Conservation (phyloP, 352 stramenopile species). For the Blastocystis sp. region DNA sequence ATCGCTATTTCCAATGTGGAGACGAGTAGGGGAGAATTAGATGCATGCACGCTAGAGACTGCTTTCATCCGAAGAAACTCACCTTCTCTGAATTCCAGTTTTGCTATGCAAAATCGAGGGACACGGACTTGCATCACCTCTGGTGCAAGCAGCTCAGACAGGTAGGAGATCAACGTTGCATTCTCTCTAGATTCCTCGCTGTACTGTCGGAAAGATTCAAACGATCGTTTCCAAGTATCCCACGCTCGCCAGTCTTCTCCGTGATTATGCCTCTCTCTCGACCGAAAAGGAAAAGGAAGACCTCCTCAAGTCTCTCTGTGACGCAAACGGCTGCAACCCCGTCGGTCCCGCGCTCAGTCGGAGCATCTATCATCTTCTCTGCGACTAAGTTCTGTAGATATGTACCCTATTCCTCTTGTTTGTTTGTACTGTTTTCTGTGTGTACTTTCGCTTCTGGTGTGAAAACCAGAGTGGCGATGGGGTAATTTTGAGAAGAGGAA, state of each 20-base stretch:
- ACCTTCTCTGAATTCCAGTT: not conserved
- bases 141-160: constrained; percentile 46
- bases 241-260: constrained; percentile 4
- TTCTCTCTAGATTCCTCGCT: constrained; percentile 34
- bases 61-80: constrained; percentile 34
- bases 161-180: not conserved
- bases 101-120: constrained; percentile 18
- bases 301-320: constrained; percentile 7
- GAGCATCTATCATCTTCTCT: constrained; percentile 45
- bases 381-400: not conserved
- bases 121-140: not conserved
- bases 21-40: not conserved
- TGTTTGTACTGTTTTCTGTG: constrained; percentile 5
- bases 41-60: not conserved
- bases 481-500: no score
- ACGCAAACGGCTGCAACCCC: not conserved
- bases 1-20: not conserved
- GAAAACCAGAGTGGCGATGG: no score
- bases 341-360: constrained; percentile 34
- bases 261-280: not conserved
- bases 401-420: constrained; percentile 12
- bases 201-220: constrained; percentile 12
- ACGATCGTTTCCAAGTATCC: constrained; percentile 18
- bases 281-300: constrained; percentile 34
- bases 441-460: not conserved